A percentile compares a stretch with the other conserved stretches of the same genome.
These are phyloP conservation scores for Ceratobasidium sp. DNA, from an alignment of 1,284 basidiomycete genomes.

Conservation along the genomic window DNA sequence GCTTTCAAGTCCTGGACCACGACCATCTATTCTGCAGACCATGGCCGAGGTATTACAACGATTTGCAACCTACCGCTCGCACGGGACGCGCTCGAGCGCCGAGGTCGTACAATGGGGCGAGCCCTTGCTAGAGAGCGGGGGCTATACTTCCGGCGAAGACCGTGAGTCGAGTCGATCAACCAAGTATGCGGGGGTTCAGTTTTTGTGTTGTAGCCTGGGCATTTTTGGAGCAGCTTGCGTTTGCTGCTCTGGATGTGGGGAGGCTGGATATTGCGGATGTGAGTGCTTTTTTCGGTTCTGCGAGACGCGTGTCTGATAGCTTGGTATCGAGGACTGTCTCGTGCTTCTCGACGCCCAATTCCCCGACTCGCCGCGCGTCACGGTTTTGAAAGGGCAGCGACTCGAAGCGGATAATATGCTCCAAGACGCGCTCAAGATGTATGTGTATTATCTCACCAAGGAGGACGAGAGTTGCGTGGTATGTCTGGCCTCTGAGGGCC, in stretches of 20 bases:
- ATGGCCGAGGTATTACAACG: constrained; percentile 59
- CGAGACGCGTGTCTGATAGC: constrained; percentile 22
- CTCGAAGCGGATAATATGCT: constrained; percentile 75
- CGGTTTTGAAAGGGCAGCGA: constrained; percentile 84
- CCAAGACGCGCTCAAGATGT: constrained; percentile 72
- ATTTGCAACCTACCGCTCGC: constrained; percentile 75
- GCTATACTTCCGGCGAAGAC: constrained; percentile 69
- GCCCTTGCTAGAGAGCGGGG: constrained; percentile 64
- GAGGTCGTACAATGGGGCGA: constrained; percentile 74
- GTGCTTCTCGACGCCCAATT: constrained; percentile 76
- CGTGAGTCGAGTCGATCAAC: constrained; percentile 55
- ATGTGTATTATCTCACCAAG: constrained; percentile 71
- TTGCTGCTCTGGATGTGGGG: constrained; percentile 88
- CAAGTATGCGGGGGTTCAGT: constrained; percentile 11
- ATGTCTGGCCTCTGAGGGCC: constrained; percentile 44
- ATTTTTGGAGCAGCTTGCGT: constrained; percentile 86
- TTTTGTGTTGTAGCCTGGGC: constrained; percentile 72
- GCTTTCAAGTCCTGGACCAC: constrained; percentile 27
- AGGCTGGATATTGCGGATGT: constrained; percentile 85
- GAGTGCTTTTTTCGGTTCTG: constrained; percentile 56
- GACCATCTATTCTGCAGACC: background rate
- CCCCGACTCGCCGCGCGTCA: constrained; percentile 83
- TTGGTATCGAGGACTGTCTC: constrained; percentile 70
- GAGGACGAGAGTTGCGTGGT: constrained; percentile 83
- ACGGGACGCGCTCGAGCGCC: constrained; percentile 74